A percentile compares a stretch with the other conserved stretches of the same genome.
phyloP scores from a whole-genome alignment of 169 alveolate species.

The Cryptosporidium tyzzeri region DNA sequence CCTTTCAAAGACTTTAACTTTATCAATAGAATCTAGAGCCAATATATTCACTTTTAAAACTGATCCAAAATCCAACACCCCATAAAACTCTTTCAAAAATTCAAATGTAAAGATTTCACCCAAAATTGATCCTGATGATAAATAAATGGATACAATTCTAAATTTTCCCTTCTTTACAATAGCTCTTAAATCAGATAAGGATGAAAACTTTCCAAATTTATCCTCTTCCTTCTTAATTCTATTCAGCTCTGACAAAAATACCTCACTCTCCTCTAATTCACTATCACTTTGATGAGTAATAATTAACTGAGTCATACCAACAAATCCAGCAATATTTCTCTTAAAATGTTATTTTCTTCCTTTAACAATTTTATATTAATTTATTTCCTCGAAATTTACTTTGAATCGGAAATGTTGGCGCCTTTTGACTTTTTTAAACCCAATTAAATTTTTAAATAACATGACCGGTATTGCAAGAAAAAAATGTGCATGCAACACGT shows the following conservation, averaged over 20 bases:
- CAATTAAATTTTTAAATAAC: not conserved
- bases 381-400: not conserved
- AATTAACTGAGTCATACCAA: not conserved
- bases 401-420: not conserved
- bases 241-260: not conserved
- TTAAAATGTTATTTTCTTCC: not conserved
- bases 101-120: not conserved
- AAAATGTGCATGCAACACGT: constrained; percentile 4
- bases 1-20: not conserved
- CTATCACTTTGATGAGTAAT: not conserved
- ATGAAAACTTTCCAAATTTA: not conserved
- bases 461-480: not conserved
- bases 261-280: not conserved
- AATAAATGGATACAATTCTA: not conserved
- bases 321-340: not conserved
- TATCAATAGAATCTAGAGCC: not conserved
- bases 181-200: not conserved
- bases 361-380: not conserved
- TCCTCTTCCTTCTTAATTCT: not conserved
- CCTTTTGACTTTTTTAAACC: not conserved
- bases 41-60: constrained; percentile 20
- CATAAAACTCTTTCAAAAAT: constrained; percentile 34
- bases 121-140: not conserved
- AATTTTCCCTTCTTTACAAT: not conserved
- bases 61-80: constrained; percentile 12